Evolutionary conservation across 2,329 filamentous ascomycete genomes (phyloP), one percentile per base, ranked within the genome.

Genomic region (Alternaria sp.): DNA sequence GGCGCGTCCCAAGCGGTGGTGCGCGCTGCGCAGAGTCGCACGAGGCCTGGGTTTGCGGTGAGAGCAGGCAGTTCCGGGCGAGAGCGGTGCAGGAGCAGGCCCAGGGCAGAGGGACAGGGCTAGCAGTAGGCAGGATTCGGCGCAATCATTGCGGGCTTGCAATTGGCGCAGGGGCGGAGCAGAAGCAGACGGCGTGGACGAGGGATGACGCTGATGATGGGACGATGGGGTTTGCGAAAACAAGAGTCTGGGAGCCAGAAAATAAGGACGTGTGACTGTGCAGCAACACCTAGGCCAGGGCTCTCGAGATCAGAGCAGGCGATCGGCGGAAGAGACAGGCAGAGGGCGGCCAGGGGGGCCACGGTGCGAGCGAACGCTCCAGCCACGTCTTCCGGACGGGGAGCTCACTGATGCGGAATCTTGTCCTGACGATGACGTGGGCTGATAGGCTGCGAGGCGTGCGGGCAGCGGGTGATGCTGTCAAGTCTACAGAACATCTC

Each of bases 1-100:
- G 75, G 69, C 69, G 71, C 69, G 68, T 71, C 56, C 58, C 64
- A 51, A 61, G 61, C 64, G 56, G 62, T 66, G 62, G 62, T 69
- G 68, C 55, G 50, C 54, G 61, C 61, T 65, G 61, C 60, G 59
- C 61, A 69, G 47, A 62, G 59, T 49, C 46, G 50, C 62, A 55
- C 50, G 51, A 51, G 49, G 57, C 62, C 62, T 61, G 66, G 62
- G 58, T 55, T 45, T 65, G 55, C 50, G 60, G 63, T 62, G 58
- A 62, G 57, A 49, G 54, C 36, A 50, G 58, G 57, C 59, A 61
- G 62, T 44, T 30, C 58, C 40, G 49, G 52, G 57, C 25, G 64
- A 52, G 59, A 47, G 58, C 60, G 66, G 59, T 63, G 66, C 54
- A 64, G 66, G 59, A 61, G 66, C 50, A 66, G 55, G 62, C 59